Evolutionary conservation across 2,329 filamentous ascomycete species (phyloP).

Genomic region (Magnaporthiopsis poae): DNA sequence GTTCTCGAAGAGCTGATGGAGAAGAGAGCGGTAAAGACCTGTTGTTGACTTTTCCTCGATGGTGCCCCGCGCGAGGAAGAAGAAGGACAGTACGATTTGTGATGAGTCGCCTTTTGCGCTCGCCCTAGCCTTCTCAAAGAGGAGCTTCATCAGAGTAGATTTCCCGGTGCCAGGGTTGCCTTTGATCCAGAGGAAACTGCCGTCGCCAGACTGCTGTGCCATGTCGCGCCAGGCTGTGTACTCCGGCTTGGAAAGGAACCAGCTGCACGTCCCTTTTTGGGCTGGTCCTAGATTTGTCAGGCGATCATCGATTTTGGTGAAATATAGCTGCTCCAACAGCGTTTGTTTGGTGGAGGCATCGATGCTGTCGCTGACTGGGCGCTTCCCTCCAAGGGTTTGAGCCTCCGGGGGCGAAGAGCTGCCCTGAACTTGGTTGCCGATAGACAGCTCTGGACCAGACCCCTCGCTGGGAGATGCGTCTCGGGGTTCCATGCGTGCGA

Average conservation of each 20-base stretch:
- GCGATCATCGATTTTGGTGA: constrained; percentile 4
- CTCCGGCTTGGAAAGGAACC: constrained; percentile 16
- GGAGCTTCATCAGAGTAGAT: constrained; percentile 34
- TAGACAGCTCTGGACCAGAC: not conserved
- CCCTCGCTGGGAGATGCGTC: not conserved
- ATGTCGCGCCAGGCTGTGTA: constrained; percentile 26
- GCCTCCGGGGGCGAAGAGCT: not conserved
- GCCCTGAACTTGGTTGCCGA: not conserved
- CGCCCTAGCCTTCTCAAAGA: constrained; percentile 13
- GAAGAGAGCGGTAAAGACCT: constrained; percentile 39
- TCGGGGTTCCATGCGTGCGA: not conserved
- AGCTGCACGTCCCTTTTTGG: constrained; percentile 9
- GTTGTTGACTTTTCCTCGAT: constrained; percentile 30
- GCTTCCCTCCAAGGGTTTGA: not conserved
- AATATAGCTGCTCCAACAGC: not conserved
- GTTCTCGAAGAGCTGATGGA: constrained; percentile 18
- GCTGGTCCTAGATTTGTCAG: constrained; percentile 2
- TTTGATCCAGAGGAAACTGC: constrained; percentile 34
- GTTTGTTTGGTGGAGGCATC: not conserved
- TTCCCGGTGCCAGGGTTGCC: constrained; percentile 33
- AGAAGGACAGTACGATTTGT: constrained; percentile 26
- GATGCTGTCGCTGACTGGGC: not conserved
- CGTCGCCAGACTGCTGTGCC: constrained; percentile 17
- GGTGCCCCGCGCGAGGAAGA: constrained; percentile 37
- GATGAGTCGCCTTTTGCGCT: not conserved